Evolutionary conservation across 1,139 yeast genomes (phyloP), one percentile per base, ranked within the genome.

Genomic region (Pichia sp.): DNA sequence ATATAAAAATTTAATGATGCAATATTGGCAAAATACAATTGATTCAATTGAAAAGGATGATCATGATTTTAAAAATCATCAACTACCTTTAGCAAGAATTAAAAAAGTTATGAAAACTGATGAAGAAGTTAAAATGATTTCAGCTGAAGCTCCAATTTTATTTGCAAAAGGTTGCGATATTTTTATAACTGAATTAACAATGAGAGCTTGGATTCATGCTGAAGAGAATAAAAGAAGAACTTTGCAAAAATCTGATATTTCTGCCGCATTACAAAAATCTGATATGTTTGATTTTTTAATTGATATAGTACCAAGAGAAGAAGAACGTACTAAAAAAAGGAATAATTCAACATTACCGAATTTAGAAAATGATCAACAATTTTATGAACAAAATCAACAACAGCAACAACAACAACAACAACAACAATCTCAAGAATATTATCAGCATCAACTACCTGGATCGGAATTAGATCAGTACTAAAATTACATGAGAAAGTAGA

Each of bases 201-300:
- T 92, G 97, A 73, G 98, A 49, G 97, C 98, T 3, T 92, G 98
- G 98, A 87, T 92, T 51, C 96, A 90, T 57, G 97, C 97, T 1
- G 97, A 92, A 63, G 96, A 87, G 58, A 87, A 87, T 67, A 92
- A 92, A 61, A 76, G 98, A 54, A 73, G 98, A 53, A 92, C 98
- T 10, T 68, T 92, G 50, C 98, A 92, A 65, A 83, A 90, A 58
- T 82, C 90, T 2, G 98, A 92, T 61, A 89, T 92, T 52, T 96
- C 97, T 2, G 94, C 95, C 32, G 98, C 98, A 2, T 71, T 92
- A 50, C 94, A 92, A 51, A 87, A 87, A 61, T 81, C 92, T 44
- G 98, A 92, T 64, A 90, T 92, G 96, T 92, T 90, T 71, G 98
- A 92, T 61, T 92, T 92, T 61, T 68, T 92, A 48, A 92, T 92